Evolutionary conservation across 2,329 filamentous ascomycete genomes (phyloP).

Genomic region (Exophiala spinifera): DNA sequence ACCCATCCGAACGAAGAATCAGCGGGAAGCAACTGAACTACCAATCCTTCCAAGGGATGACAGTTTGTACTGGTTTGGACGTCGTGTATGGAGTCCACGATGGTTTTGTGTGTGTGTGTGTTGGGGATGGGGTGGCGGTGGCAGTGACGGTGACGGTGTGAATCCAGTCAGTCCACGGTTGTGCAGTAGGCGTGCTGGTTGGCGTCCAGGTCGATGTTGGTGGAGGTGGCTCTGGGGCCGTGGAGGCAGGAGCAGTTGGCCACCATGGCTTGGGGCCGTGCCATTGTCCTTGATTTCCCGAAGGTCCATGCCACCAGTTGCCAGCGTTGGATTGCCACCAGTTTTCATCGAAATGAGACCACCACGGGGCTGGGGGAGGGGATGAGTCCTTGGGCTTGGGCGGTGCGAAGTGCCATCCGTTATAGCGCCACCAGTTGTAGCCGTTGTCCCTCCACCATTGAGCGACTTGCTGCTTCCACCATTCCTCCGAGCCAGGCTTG

Average conservation of each 20-base stretch:
- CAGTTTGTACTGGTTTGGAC: background rate
- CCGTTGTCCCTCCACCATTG: background rate
- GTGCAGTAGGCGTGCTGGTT: no score
- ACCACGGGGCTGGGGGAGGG: no score
- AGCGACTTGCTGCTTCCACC: background rate
- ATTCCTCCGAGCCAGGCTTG: background rate
- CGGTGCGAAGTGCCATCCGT: background rate
- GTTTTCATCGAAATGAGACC: no score
- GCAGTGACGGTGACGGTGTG: no score
- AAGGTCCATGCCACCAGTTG: background rate
- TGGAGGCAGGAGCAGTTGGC: no score
- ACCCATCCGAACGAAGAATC: no score
- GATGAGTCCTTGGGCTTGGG: background rate
- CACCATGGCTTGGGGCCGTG: background rate
- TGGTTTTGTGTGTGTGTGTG: background rate
- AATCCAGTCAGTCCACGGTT: no score
- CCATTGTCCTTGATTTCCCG: background rate
- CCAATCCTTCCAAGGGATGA: background rate
- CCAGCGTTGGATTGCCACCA: background rate
- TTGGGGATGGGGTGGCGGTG: background rate
- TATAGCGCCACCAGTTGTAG: background rate
- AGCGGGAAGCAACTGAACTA: background rate
- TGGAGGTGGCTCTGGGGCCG: background rate
- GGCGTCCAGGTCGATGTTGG: no score
- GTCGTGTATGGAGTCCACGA: background rate